Conservation (phyloP, 495 filamentous ascomycete species). For the Talaromyces thailandensis region DNA sequence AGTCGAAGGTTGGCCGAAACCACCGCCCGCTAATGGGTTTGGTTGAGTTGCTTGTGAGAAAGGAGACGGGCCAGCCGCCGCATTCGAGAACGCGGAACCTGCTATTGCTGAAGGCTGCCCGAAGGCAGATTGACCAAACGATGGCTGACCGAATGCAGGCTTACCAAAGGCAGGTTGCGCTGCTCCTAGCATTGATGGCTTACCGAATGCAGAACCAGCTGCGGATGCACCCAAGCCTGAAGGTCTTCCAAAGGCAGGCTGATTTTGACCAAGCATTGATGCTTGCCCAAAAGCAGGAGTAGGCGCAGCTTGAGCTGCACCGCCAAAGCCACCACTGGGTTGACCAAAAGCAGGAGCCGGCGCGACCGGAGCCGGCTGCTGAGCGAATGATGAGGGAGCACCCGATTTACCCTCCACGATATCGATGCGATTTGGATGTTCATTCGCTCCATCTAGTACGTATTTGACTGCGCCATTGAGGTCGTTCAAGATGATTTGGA, state of each 20-base stretch:
- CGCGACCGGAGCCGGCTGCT: constrained; percentile 18
- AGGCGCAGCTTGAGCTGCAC: not conserved
- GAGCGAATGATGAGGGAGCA: constrained; percentile 17
- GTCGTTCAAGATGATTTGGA: constrained; percentile 55
- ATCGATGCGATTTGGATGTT: constrained; percentile 76
- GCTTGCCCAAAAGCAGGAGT: constrained; percentile 22
- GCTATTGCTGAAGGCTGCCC: constrained; percentile 21
- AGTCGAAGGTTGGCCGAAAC: constrained; percentile 20
- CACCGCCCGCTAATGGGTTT: constrained; percentile 13
- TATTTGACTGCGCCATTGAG: constrained; percentile 65
- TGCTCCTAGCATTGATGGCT: constrained; percentile 9
- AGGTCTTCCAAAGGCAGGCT: constrained; percentile 23
- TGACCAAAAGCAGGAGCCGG: constrained; percentile 25
- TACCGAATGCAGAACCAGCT: constrained; percentile 19
- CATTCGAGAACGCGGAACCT: constrained; percentile 23
- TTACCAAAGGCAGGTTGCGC: constrained; percentile 19
- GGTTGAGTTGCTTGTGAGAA: constrained; percentile 22
- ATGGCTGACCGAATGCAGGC: constrained; percentile 21
- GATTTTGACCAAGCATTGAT: constrained; percentile 11
- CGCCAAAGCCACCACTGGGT: constrained; percentile 8
- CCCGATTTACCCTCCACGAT: constrained; percentile 44
- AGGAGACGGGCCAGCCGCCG: constrained; percentile 16
- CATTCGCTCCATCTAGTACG: constrained; percentile 54
- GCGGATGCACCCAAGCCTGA: constrained; percentile 19
- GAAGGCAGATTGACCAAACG: constrained; percentile 22